Evolutionary conservation across 805 yeast species (phyloP).

Genomic region (Ogataea trehalophila): DNA sequence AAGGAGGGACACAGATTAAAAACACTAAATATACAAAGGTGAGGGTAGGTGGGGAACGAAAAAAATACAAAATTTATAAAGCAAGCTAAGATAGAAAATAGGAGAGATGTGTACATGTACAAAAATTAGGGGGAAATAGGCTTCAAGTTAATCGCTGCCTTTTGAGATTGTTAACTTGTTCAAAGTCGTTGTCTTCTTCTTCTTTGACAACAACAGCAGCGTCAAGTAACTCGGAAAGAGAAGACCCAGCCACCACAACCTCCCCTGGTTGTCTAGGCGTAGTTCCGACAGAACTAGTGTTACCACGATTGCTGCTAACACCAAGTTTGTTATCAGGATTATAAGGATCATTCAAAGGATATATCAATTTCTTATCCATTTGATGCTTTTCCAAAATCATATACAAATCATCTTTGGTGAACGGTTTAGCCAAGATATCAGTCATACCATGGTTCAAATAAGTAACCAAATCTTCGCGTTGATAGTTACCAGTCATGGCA

Average conservation of each 20-base stretch:
- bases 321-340: constrained; percentile 9
- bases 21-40: too few species aligned
- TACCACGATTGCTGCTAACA: background rate
- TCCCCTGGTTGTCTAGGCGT: background rate
- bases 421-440: constrained; percentile 90
- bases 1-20: too few species aligned
- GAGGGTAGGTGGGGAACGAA: too few species aligned
- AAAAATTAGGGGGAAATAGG: background rate
- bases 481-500: constrained; percentile 90
- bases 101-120: background rate
- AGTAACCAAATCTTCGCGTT: constrained; percentile 73
- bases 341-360: constrained; percentile 20
- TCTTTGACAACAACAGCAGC: background rate
- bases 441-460: constrained; percentile 87
- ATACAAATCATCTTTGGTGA: constrained; percentile 80
- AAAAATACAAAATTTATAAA: too few species aligned
- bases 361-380: constrained; percentile 34
- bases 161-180: background rate
- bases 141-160: constrained; percentile 1
- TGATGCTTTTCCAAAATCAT: constrained; percentile 73
- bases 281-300: background rate
- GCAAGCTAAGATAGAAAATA: background rate
- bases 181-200: background rate
- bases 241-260: background rate
- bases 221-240: background rate